Evolutionary conservation across 805 yeast species (phyloP), one percentile per base, ranked within the genome.

Genomic region (Sugiyamaella floridensis): DNA sequence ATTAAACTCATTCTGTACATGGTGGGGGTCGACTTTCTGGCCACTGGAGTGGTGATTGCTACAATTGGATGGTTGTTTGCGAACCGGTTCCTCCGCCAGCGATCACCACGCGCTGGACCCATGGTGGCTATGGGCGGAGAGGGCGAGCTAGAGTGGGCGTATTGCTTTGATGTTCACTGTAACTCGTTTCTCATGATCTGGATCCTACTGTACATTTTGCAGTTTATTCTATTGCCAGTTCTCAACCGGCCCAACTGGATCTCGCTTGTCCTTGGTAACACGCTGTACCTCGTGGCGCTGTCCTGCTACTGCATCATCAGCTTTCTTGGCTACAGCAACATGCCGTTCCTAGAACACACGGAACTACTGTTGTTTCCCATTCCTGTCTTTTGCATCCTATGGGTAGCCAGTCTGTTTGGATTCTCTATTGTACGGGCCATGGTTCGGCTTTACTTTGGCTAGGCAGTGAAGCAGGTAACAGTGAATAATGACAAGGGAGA

Each of bases 81-180:
- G 29, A 85, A 85, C 63, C 77, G 76, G 58, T 76, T 87, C 52
- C 75, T 87, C 58, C 67, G 69, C 52, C 57, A 53, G 44, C 32
- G 48, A 12, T 41, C 45, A 37, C 52, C 49, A 28, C 20, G 53
- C 10, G 48, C 45, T 14, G 52, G 63, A 37, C 61, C 60, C 9
- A 54, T 56, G 48, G 63, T 62, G 57, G 53, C 61, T 22, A 50
- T 71, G 41, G 67, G 67, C 28, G 67, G 64, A n/a, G 74, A 71
- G 32, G 73, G 69, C 22, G 70, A 74, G 42, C 71, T 88, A 50
- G 97, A 90, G 65, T 90, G 97, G 97, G 89, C 92, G 1, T 89
- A 88, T 66, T 89, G 97, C 71, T 90, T 90, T 65, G 97, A 89
- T 63, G 83, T 89, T 26, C 97, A 90, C 69, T 88, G 96, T 72